phyloP scores from a whole-genome alignment of 2,329 filamentous ascomycete genomes.

The Zasmidium cellare region DNA sequence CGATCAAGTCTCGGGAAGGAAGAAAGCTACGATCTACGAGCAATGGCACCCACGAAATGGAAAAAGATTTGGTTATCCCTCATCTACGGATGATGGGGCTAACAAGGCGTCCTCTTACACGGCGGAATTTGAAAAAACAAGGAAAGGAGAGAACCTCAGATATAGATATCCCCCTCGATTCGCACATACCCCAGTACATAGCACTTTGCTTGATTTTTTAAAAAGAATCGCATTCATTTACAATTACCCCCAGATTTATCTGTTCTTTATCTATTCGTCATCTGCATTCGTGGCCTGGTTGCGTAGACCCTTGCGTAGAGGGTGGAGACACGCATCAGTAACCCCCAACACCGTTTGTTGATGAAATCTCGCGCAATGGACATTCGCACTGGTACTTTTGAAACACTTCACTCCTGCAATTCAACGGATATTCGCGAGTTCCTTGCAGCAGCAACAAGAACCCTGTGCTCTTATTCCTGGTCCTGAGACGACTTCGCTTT shows the following conservation, averaged over 20 bases:
- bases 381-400: too few relatives aligned
- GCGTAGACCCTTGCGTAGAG: neutral
- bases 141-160: neutral
- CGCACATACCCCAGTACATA: neutral
- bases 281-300: neutral
- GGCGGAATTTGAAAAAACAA: too few relatives aligned
- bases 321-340: neutral
- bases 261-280: neutral
- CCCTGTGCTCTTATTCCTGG: too few relatives aligned
- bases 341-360: too few relatives aligned
- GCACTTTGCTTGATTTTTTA: neutral
- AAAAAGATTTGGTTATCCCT: neutral
- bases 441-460: too few relatives aligned
- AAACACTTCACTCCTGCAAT: too few relatives aligned
- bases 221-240: neutral
- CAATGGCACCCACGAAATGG: conserved; percentile 4
- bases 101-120: neutral
- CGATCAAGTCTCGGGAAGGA: too few relatives aligned
- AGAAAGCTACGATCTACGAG: conserved; percentile 17
- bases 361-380: too few relatives aligned
- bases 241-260: too few relatives aligned
- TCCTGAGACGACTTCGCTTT: too few relatives aligned
- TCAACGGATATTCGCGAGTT: too few relatives aligned
- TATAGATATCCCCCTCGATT: neutral
- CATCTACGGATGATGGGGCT: too few relatives aligned